Base-by-base conservation (phyloP, 1,139 yeast species). In the Sugiyamaella pinicola region DNA sequence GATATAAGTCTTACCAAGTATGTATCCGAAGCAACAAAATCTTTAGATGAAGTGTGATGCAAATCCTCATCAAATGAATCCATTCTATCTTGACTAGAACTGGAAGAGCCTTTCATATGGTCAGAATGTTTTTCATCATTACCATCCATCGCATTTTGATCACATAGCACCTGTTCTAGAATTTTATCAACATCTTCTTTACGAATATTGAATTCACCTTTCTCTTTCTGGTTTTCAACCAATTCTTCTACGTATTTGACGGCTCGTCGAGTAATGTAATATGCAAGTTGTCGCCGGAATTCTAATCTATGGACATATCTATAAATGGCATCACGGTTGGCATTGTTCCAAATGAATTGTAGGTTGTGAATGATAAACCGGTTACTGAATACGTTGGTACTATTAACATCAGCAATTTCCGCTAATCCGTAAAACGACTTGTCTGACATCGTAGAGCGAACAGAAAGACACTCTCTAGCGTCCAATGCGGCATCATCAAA, bases 361-460 rank as follows among this genome's bases (percentile, higher is more conserved):
- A 90, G 77, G 60, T 86, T 84, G 63, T 90, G 95, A 29, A 91
- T 75, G 56, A 86, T 83, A 65, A 87, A 91, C 51, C 95, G 74
- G 65, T 93, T 91, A 58, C 83, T 85, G 70, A 83, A 89, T 13
- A 72, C 67, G 2, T 74, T 73, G 5, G 68, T 63, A 19, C 61
- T 55, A 17, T 49, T 47, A 9, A 49, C 43, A 46, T 61, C 58
- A 5, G 63, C 64, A 22, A 66, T 64, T 4, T 57, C 59, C 7
- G 51, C 49, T 31, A 58, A 40, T 17, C 52, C 55, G 9, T 47
- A 34, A 35, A 55, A 53, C 10, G 59, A 56, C 21, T 33, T 34
- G 10, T 51, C 54, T 3, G 58, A 47, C 22, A 52, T 28, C 8
- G 41, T 37, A 7, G 55, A 43, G 13, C 29, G 40, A 19, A 57